These are phyloP conservation scores for Fusarium sororula DNA, from an alignment of 2,329 filamentous ascomycete genomes.

Conservation along the genomic window DNA sequence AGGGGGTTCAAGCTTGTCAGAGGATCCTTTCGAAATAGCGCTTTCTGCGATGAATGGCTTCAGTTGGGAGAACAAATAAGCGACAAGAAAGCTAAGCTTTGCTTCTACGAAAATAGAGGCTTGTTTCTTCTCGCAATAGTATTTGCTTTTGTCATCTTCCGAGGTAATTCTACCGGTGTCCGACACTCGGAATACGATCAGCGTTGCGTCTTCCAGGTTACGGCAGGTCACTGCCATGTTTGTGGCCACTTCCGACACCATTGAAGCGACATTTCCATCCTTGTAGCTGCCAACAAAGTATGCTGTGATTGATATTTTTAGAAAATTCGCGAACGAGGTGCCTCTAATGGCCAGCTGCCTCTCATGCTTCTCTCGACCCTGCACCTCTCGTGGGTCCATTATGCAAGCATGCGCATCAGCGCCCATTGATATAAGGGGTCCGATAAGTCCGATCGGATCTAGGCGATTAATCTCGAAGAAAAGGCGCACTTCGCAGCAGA, in stretches of 20 bases:
- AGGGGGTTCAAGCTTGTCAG: neutral
- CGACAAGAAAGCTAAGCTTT: neutral
- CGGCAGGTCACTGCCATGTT: neutral
- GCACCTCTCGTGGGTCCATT: no score
- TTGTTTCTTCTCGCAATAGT: neutral
- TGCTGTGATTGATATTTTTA: fast-evolving
- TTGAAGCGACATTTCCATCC: fast-evolving
- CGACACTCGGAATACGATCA: fast-evolving
- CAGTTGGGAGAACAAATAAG: neutral
- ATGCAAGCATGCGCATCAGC: neutral
- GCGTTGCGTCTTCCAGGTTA: neutral
- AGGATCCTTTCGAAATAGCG: fast-evolving
- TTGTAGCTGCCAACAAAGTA: fast-evolving
- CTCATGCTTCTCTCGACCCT: fast-evolving
- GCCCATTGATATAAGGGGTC: neutral
- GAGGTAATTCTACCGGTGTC: fast-evolving
- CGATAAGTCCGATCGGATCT: fast-evolving
- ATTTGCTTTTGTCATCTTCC: neutral
- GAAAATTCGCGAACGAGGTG: neutral
- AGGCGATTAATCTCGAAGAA: fast-evolving
- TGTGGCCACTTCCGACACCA: fast-evolving
- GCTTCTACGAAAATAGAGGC: neutral
- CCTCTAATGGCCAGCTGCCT: fast-evolving
- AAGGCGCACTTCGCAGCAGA: neutral
- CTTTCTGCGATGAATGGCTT: neutral